phyloP scores from a whole-genome alignment of 179 eudicot genomes.

The Amaranthus tricolor region DNA sequence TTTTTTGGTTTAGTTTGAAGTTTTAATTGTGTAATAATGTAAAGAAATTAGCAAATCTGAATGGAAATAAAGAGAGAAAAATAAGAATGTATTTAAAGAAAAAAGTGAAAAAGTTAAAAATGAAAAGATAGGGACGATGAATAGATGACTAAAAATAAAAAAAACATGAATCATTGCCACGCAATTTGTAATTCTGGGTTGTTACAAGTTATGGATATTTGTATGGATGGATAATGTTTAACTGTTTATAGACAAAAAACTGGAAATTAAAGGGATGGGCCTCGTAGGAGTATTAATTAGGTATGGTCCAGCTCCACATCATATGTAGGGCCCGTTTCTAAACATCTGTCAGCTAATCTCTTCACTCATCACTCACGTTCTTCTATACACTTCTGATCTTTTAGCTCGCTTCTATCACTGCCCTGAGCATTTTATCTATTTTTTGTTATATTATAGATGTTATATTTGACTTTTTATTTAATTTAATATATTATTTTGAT shows the following conservation, averaged over 20 bases:
- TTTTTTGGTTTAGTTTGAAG: background rate
- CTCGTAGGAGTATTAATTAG: background rate
- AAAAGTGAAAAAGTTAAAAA: background rate
- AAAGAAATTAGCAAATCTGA: background rate
- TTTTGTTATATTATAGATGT: too few species aligned
- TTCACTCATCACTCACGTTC: background rate
- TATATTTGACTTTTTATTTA: too few species aligned
- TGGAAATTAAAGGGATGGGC: background rate
- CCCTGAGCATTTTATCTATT: too few species aligned
- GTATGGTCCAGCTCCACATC: too few species aligned
- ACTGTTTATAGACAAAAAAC: background rate
- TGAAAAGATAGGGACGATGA: background rate
- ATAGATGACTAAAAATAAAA: background rate
- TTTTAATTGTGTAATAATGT: background rate
- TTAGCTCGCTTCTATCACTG: too few species aligned
- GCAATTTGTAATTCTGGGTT: background rate
- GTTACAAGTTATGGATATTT: background rate
- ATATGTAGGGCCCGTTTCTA: background rate
- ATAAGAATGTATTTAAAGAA: background rate
- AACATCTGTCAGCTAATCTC: background rate
- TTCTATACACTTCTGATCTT: background rate
- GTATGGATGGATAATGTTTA: background rate
- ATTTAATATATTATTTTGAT: too few species aligned
- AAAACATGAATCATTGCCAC: conserved; percentile 14
- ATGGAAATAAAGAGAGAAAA: background rate